Base-by-base conservation (phyloP, 148 eudicot genomes). In the Vaccinium macrocarpon region DNA sequence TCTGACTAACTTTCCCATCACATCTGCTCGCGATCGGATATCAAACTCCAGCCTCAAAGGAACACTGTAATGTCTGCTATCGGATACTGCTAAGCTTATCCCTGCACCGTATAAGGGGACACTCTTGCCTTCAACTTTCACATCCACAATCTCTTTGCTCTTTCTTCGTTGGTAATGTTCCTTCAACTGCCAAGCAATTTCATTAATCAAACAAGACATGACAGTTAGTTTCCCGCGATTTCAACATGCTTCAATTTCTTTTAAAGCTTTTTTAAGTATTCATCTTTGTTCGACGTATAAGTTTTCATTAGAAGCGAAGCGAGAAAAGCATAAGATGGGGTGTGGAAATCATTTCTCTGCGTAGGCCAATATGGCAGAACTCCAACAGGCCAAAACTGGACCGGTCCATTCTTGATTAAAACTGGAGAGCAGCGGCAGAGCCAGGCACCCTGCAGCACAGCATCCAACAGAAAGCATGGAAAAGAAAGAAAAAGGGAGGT, bases 41-140 rank as follows among this genome's bases (percentile, higher is more conserved):
- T 89, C 91, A n/a, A 95, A 87, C 2, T 88, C 90, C 49, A 95
- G 61, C 81, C 80, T 86, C 85, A 93, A 56, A 18, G 96, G 96
- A 83, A 95, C 89, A 2, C 82, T 86, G 27, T 74, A 82, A 2
- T 12, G 4, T 68, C 48, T 48, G 27, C 32, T 82, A 46, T 88
- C 56, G 15, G 88, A 68, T 15, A 23, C 72, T 53, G 84, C 87
- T 74, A 95, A 89, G 50, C 80, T 86, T 9, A 56, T 35, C 35
- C 98, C 97, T 13, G 96, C 98, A 2, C 98, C 98, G 53, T 95
- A 94, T 46, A 95, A 87, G 35, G 98, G 96, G 6, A 91, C 86
- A 21, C 74, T 82, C 1, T 84, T 51, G 55, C 96, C 97, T 82
- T 86, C 74, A n/a, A 95, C 66, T 51, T 80, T 78, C 78, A 90